Conservation (phyloP, 176 grass and related monocot species). For the Puya raimondii region DNA sequence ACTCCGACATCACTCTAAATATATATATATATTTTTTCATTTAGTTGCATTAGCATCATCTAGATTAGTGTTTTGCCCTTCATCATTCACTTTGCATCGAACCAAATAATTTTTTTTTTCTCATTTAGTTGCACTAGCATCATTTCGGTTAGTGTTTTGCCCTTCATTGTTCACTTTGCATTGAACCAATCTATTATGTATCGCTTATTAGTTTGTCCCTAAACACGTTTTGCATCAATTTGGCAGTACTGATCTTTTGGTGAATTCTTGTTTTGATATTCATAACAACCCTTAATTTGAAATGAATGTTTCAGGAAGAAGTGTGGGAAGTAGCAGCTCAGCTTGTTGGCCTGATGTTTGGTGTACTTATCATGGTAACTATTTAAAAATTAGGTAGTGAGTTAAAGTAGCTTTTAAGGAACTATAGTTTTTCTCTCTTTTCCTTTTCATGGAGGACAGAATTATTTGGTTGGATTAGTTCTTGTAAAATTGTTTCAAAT, state of each 20-base stretch:
- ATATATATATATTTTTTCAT: too few relatives aligned
- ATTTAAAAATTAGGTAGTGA: background rate
- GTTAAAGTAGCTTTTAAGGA: conserved; percentile 20
- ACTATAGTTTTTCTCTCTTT: conserved; percentile 6
- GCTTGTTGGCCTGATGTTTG: conserved; percentile 52
- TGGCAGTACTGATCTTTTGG: background rate
- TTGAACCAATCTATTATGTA: too few relatives aligned
- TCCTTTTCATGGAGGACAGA: background rate
- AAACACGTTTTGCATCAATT: background rate
- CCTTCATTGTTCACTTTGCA: too few relatives aligned
- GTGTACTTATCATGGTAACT: conserved; percentile 66
- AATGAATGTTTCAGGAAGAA: conserved; percentile 70
- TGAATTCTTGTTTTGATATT: background rate
- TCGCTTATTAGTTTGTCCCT: too few relatives aligned
- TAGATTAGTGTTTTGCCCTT: too few relatives aligned
- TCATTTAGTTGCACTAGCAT: too few relatives aligned
- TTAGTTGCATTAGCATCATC: too few relatives aligned
- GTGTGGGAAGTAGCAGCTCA: conserved; percentile 98
- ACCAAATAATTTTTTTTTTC: too few relatives aligned
- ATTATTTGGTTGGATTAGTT: background rate
- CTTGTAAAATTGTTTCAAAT: conserved; percentile 12
- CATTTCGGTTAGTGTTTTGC: too few relatives aligned
- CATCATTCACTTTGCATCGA: too few relatives aligned
- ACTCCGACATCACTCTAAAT: too few relatives aligned
- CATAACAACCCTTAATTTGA: background rate